These are phyloP conservation scores for Acanthamoeba lenticulata DNA, from an alignment of 208 protist genomes.

Conservation along the genomic window DNA sequence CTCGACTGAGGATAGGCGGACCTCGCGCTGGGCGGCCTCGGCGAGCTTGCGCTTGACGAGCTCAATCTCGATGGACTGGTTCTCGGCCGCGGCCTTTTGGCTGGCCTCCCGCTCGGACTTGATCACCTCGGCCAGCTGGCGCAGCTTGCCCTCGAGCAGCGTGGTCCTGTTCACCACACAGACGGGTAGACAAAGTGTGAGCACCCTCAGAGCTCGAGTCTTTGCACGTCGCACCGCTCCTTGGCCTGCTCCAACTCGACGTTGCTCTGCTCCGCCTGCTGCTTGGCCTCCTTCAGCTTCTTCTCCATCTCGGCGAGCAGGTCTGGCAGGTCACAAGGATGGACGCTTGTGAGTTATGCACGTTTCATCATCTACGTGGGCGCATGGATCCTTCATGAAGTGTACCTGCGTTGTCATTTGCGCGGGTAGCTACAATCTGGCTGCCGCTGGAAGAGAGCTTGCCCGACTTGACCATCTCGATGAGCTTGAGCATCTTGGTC, in stretches of 20 bases:
- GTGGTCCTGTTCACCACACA: too few species aligned
- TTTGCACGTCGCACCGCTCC: background rate
- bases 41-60: background rate
- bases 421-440: background rate
- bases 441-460: background rate
- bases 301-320: conserved; percentile 6
- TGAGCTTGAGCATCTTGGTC: conserved; percentile 12
- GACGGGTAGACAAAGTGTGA: too few species aligned
- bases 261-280: background rate
- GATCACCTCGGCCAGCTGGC: background rate
- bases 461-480: background rate
- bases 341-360: background rate
- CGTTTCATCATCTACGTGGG: background rate
- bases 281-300: conserved; percentile 20
- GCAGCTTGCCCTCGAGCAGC: background rate
- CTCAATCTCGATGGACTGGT: background rate
- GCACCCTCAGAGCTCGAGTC: too few species aligned
- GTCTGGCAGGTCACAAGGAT: background rate
- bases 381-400: background rate
- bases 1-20: background rate
- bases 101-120: background rate
- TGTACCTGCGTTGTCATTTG: background rate
- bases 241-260: background rate
- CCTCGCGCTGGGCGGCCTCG: background rate
- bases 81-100: background rate